Evolutionary conservation across 2,329 filamentous ascomycete species (phyloP).

Genomic region (Rasamsonia emersonii): DNA sequence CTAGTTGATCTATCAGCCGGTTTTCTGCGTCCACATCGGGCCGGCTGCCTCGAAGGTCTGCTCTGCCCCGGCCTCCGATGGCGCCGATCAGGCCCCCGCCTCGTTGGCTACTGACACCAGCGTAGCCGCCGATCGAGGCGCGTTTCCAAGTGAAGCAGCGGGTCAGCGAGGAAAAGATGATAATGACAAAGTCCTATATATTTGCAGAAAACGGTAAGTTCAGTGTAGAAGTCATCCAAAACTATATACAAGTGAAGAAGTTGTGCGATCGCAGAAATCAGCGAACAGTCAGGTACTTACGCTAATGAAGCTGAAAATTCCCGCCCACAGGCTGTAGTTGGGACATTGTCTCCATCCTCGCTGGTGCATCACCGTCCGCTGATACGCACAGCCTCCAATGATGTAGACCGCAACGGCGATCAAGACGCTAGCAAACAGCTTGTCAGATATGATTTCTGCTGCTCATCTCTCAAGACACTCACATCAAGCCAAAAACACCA

Average conservation of each 20-base stretch:
- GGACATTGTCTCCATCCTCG: conserved; percentile 91
- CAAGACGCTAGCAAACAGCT: conserved; percentile 31
- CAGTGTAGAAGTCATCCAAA: no score
- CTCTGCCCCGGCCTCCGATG: conserved; percentile 22
- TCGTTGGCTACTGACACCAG: conserved; percentile 17
- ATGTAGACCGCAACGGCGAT: conserved; percentile 80
- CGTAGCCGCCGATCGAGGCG: conserved; percentile 26
- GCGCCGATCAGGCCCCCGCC: conserved; percentile 26
- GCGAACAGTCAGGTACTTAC: conserved; percentile 44
- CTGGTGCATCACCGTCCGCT: conserved; percentile 87
- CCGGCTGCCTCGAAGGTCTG: conserved; percentile 28
- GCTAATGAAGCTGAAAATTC: conserved; percentile 73
- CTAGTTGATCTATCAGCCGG: conserved; percentile 84
- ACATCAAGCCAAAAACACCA: conserved; percentile 83
- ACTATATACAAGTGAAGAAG: no score
- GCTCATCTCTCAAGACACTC: conserved; percentile 37
- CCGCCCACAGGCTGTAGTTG: conserved; percentile 88
- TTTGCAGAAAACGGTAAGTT: no score
- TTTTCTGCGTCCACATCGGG: conserved; percentile 72
- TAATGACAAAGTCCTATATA: conserved; percentile 38
- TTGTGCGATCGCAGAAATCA: no score
- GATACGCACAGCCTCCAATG: conserved; percentile 88
- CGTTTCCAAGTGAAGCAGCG: conserved; percentile 29
- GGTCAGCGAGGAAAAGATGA: conserved; percentile 37
- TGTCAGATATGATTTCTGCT: not conserved